Evolutionary conservation across 805 yeast species (phyloP).

Genomic region (Candida boleticola): DNA sequence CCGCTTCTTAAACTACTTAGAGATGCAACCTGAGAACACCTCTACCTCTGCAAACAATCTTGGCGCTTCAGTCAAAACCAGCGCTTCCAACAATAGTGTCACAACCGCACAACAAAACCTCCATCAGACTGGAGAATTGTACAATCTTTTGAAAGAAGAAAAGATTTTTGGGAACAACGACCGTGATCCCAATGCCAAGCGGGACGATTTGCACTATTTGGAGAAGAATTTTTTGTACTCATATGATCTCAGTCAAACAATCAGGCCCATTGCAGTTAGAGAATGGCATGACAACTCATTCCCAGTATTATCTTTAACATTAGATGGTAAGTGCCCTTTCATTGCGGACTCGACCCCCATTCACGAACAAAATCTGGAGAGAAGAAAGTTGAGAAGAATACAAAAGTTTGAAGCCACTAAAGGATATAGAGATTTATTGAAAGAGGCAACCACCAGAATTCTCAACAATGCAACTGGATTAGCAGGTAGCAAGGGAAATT

Average conservation of each 20-base stretch:
- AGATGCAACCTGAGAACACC: conserved; percentile 19
- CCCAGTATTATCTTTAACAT: conserved; percentile 60
- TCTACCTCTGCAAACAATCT: not conserved
- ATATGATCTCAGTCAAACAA: conserved; percentile 74
- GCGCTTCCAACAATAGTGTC: not conserved
- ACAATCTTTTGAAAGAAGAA: conserved; percentile 73
- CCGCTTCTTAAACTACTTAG: conserved; percentile 69
- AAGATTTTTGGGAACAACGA: conserved; percentile 84
- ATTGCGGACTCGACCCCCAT: conserved; percentile 49
- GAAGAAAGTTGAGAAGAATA: conserved; percentile 36
- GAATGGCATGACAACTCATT: conserved; percentile 63
- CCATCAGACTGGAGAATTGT: conserved; percentile 17
- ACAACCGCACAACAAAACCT: not conserved
- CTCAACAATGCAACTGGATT: conserved; percentile 26
- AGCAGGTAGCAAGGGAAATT: conserved; percentile 10
- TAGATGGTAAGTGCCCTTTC: conserved; percentile 82
- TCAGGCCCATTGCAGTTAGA: conserved; percentile 75
- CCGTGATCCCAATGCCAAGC: conserved; percentile 78
- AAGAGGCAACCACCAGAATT: conserved; percentile 32
- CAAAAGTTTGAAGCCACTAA: conserved; percentile 42
- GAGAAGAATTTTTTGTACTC: conserved; percentile 68
- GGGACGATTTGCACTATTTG: conserved; percentile 84
- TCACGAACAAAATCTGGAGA: conserved; percentile 36
- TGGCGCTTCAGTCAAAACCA: not conserved
- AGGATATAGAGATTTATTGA: conserved; percentile 38